Conservation (phyloP, 129 eudicot genomes). For the Flaveria ramosissima region DNA sequence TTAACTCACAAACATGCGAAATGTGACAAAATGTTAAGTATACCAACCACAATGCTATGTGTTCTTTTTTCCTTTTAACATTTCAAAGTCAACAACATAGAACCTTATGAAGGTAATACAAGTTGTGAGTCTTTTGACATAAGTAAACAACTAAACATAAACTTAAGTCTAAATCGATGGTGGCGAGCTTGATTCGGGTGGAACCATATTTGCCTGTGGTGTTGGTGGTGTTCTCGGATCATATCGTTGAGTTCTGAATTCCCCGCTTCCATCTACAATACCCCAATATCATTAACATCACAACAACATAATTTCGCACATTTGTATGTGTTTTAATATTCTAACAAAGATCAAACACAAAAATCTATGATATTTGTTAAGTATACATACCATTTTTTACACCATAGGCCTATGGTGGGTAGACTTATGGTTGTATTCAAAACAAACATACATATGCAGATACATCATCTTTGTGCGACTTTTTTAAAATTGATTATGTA, state of each 20-base stretch:
- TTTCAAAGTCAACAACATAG: not conserved
- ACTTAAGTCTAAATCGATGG: constrained; percentile 28
- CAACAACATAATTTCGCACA: not conserved
- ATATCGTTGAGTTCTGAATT: constrained; percentile 28
- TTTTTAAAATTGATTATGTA: too few species aligned
- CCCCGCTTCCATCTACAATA: constrained; percentile 27
- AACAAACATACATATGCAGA: too few species aligned
- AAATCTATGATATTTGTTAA: not conserved
- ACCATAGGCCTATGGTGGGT: not conserved
- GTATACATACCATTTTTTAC: too few species aligned
- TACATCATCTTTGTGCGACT: too few species aligned
- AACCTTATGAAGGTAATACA: not conserved
- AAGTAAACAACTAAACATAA: constrained; percentile 3
- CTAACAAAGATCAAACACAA: not conserved
- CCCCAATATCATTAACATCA: not conserved
- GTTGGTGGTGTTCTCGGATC: constrained; percentile 45
- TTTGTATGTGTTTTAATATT: not conserved
- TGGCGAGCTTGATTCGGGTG: constrained; percentile 23
- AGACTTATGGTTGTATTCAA: too few species aligned
- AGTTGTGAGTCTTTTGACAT: not conserved
- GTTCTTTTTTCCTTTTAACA: not conserved
- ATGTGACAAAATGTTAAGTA: not conserved
- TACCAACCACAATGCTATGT: not conserved
- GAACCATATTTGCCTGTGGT: constrained; percentile 34
- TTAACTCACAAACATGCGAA: not conserved